Conservation (phyloP, 257 asterid species). For the Thymus mandschuricus region DNA sequence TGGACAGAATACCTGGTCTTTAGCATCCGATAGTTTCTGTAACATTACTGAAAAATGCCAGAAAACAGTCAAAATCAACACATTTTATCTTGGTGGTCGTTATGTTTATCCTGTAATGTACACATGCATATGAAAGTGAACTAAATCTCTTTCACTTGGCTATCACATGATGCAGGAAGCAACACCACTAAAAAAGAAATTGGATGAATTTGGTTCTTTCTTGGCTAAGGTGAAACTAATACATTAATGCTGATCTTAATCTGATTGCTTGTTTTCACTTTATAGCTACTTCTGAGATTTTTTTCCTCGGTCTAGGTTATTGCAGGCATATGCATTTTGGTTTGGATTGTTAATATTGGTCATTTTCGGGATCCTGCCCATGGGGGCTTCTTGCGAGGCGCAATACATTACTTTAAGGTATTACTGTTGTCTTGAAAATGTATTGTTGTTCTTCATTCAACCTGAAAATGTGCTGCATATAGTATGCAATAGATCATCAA, state of each 20-base stretch:
- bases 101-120: conserved; percentile 15
- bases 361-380: conserved; percentile 97
- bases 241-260: conserved; percentile 25
- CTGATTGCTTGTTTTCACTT: conserved; percentile 27
- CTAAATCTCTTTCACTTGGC: conserved; percentile 34
- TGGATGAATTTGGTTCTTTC: conserved; percentile 96
- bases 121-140: conserved; percentile 21
- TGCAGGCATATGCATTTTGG: conserved; percentile 96
- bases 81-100: background rate
- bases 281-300: conserved; percentile 33
- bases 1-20: conserved; percentile 20
- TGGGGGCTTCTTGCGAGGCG: conserved; percentile 95
- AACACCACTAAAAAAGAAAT: conserved; percentile 94
- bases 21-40: conserved; percentile 16
- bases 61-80: conserved; percentile 11
- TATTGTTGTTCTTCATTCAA: background rate
- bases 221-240: conserved; percentile 79
- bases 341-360: conserved; percentile 97
- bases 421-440: background rate
- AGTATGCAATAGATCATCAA: too few relatives aligned
- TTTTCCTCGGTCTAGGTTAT: conserved; percentile 73
- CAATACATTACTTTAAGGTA: conserved; percentile 99
- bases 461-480: background rate
- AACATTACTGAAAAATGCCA: conserved; percentile 9
- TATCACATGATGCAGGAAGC: conserved; percentile 68